Evolutionary conservation across 106 monocot species (phyloP).

Genomic region (Dendrobium huoshanense): DNA sequence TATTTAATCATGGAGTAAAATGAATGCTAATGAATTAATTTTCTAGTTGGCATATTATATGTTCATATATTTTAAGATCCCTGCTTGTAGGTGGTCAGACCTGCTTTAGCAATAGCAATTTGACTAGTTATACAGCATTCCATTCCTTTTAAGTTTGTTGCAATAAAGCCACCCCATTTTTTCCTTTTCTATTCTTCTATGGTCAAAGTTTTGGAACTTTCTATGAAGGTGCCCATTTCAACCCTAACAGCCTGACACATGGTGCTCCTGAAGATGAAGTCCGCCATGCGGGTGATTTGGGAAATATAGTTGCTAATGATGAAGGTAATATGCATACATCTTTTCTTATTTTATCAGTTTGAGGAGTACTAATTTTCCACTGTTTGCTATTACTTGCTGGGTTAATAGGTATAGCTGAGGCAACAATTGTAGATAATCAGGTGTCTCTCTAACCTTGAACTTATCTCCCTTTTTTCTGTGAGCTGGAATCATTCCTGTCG

Average conservation of each 20-base stretch:
- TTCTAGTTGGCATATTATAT: not conserved
- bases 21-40: not conserved
- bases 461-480: not conserved
- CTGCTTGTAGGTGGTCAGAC: not conserved
- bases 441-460: conserved; percentile 20
- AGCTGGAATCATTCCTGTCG: not conserved
- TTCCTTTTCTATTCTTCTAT: not conserved
- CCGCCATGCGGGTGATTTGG: conserved; percentile 85
- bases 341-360: not conserved
- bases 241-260: conserved; percentile 50
- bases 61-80: not conserved
- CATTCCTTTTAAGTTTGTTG: not conserved
- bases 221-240: conserved; percentile 62
- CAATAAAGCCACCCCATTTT: not conserved
- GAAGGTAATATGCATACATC: conserved; percentile 27
- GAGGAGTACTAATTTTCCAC: not conserved
- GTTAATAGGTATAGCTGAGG: conserved; percentile 71
- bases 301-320: conserved; percentile 57
- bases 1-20: not conserved
- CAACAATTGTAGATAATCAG: conserved; percentile 76
- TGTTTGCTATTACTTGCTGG: conserved; percentile 11
- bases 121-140: not conserved
- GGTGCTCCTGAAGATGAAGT: conserved; percentile 68
- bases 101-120: not conserved
- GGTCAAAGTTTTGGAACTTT: not conserved